Conservation (phyloP, 805 yeast genomes). For the Schwanniomyces polymorphus region DNA sequence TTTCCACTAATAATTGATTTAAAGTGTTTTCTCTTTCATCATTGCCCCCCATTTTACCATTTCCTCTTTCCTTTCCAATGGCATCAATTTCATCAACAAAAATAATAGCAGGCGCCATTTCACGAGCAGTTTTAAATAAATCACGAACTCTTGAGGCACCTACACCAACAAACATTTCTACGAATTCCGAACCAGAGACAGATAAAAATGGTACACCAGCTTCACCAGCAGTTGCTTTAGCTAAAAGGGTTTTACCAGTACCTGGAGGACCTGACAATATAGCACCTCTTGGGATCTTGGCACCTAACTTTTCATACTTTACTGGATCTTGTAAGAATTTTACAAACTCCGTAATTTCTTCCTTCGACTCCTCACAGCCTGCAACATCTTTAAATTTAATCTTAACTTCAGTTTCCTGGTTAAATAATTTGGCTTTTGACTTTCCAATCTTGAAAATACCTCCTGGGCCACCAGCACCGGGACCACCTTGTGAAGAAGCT, state of each 20-base stretch:
- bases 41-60: constrained; percentile 75
- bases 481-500: constrained; percentile 48
- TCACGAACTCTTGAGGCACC: constrained; percentile 98
- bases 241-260: constrained; percentile 91
- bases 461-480: constrained; percentile 33
- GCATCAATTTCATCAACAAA: constrained; percentile 97
- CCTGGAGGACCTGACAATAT: constrained; percentile 95
- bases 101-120: constrained; percentile 85
- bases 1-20: constrained; percentile 89
- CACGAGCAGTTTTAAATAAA: constrained; percentile 84
- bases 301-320: constrained; percentile 85
- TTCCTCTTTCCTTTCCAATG: constrained; percentile 81
- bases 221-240: constrained; percentile 96
- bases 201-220: constrained; percentile 92
- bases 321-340: constrained; percentile 81
- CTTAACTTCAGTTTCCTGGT: constrained; percentile 80
- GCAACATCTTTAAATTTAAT: constrained; percentile 88
- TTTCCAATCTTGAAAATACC: constrained; percentile 79
- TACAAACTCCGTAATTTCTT: constrained; percentile 94
- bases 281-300: constrained; percentile 95
- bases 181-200: constrained; percentile 96
- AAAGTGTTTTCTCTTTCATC: constrained; percentile 94
- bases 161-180: constrained; percentile 98
- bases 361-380: constrained; percentile 92
- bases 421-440: constrained; percentile 75